Evolutionary conservation across 2,329 filamentous ascomycete genomes (phyloP).

Genomic region (Pyricularia sp.): DNA sequence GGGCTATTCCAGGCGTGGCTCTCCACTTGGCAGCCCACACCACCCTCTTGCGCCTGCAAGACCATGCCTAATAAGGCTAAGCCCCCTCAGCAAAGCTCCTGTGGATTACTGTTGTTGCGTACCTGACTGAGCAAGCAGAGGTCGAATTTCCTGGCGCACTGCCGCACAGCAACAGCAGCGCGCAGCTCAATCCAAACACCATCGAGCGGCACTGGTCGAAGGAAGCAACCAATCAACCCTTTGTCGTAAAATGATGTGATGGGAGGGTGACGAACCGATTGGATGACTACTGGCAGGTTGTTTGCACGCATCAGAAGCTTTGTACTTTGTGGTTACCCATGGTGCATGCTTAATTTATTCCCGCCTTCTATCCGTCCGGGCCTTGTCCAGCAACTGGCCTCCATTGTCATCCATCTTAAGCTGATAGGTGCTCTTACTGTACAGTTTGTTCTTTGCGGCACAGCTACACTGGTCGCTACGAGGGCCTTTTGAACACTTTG

Average conservation of each 20-base stretch:
- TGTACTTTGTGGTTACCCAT: neutral
- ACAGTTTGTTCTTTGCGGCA: neutral
- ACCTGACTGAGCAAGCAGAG: neutral
- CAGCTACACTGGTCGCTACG: neutral
- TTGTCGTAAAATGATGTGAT: no score
- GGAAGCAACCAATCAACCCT: no score
- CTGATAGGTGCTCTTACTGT: neutral
- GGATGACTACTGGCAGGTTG: no score
- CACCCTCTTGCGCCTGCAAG: neutral
- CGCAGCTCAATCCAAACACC: no score
- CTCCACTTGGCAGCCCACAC: no score
- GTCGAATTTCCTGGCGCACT: neutral
- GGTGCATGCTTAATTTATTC: neutral
- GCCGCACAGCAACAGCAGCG: no score
- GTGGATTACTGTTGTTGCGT: neutral
- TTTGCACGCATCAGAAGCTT: neutral
- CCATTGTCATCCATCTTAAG: neutral
- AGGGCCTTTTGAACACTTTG: neutral
- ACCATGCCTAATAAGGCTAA: neutral
- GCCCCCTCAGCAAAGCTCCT: neutral
- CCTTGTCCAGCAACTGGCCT: neutral
- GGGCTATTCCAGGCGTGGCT: no score
- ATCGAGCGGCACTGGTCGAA: no score
- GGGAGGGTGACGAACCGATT: no score
- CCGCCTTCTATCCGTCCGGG: neutral